These are phyloP conservation scores for Aspergillus affinis DNA, from an alignment of 495 filamentous ascomycete genomes.

Conservation along the genomic window DNA sequence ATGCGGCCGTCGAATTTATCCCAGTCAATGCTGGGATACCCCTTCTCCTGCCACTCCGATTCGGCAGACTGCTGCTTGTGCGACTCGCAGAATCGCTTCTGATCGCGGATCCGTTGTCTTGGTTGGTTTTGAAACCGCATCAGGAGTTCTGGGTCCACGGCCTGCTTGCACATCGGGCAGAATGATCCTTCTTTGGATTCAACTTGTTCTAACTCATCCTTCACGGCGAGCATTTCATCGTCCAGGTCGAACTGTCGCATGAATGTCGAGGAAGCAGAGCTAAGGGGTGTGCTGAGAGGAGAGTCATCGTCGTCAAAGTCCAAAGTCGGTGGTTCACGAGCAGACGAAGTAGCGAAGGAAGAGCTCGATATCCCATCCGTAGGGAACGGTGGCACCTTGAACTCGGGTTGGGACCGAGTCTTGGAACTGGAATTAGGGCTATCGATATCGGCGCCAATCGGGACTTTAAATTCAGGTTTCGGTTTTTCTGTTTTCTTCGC, in stretches of 20 bases:
- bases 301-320: slow-evolving; percentile 23
- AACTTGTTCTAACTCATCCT: slow-evolving; percentile 3
- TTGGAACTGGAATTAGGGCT: slow-evolving; percentile 19
- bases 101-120: slow-evolving; percentile 58
- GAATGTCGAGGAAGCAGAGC: slow-evolving; percentile 12
- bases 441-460: slow-evolving; percentile 26
- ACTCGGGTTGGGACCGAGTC: slow-evolving; percentile 13
- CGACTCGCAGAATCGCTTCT: slow-evolving; percentile 66
- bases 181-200: slow-evolving; percentile 17
- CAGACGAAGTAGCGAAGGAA: slow-evolving; percentile 22
- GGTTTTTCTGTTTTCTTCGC: slow-evolving; percentile 12
- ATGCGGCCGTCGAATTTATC: slow-evolving; percentile 62
- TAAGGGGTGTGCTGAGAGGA: slow-evolving; percentile 11
- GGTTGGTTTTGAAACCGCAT: slow-evolving; percentile 45
- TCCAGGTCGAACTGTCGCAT: slow-evolving; percentile 11
- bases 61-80: slow-evolving; percentile 63
- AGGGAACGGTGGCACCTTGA: slow-evolving; percentile 27
- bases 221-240: slow-evolving; percentile 6
- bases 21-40: slow-evolving; percentile 85
- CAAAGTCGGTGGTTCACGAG: slow-evolving; percentile 13
- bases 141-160: slow-evolving; percentile 54
- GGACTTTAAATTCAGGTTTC: slow-evolving; percentile 27
- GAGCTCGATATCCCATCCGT: slow-evolving; percentile 22
- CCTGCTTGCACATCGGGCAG: slow-evolving; percentile 70
- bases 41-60: slow-evolving; percentile 57